A percentile compares a stretch with the other conserved stretches of the same genome.
phyloP scores from a whole-genome alignment of 1,284 basidiomycete species.

The Pyrrhoderma lamaoense region DNA sequence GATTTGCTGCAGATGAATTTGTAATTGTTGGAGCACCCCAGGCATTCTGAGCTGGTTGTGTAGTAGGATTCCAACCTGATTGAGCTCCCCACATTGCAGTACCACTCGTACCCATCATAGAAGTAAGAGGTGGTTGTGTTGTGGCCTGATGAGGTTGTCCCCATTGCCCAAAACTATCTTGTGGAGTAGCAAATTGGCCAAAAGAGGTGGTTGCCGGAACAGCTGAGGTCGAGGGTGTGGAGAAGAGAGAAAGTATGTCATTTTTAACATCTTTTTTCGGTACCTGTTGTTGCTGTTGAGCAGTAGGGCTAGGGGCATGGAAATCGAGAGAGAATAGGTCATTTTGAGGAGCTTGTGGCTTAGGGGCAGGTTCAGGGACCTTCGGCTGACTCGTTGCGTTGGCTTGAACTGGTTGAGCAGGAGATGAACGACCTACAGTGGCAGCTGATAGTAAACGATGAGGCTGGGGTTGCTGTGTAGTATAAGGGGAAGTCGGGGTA shows the following conservation, averaged over 20 bases:
- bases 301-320: conserved; percentile 39
- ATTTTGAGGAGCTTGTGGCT: conserved; percentile 31
- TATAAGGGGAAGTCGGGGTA: conserved; percentile 24
- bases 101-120: conserved; percentile 52
- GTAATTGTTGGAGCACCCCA: conserved; percentile 30
- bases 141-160: conserved; percentile 22
- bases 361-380: conserved; percentile 23
- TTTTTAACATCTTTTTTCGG: conserved; percentile 71
- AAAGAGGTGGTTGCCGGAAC: conserved; percentile 25
- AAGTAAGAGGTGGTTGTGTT: conserved; percentile 31
- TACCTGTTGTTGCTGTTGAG: conserved; percentile 27
- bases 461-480: conserved; percentile 44
- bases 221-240: conserved; percentile 35
- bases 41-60: conserved; percentile 26
- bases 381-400: conserved; percentile 24
- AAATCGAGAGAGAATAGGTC: conserved; percentile 87
- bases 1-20: conserved; percentile 20
- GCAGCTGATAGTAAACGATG: conserved; percentile 46
- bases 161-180: conserved; percentile 18
- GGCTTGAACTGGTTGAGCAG: conserved; percentile 20
- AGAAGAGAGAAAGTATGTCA: conserved; percentile 83
- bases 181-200: conserved; percentile 19
- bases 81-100: conserved; percentile 56
- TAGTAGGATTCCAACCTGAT: conserved; percentile 45
- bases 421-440: conserved; percentile 20